phyloP scores from a whole-genome alignment of 768 basidiomycete genomes.

The Podaxis pistillaris region DNA sequence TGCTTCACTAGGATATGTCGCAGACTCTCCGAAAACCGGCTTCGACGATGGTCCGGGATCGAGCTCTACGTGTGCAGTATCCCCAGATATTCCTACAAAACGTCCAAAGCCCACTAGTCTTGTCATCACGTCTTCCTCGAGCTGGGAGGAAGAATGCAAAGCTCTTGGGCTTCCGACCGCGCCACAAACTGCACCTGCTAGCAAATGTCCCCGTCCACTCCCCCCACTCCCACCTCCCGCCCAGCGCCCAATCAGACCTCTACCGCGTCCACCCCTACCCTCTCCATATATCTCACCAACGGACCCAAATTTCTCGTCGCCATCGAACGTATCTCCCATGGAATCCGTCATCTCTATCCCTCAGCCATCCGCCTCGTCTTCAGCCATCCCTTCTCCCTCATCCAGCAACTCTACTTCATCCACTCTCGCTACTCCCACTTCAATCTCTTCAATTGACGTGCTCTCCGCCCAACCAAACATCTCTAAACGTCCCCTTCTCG shows the following conservation, averaged over 20 bases:
- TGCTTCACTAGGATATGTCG: neutral
- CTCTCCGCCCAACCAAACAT: neutral
- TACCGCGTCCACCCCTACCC: constrained; percentile 1
- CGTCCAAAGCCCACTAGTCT: constrained; percentile 6
- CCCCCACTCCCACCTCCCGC: neutral
- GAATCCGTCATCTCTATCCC: neutral
- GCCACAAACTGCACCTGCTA: constrained; percentile 6
- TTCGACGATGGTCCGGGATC: neutral
- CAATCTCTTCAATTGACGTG: neutral
- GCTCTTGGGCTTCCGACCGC: neutral
- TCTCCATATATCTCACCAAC: constrained; percentile 3
- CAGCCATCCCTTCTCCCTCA: neutral
- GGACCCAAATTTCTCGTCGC: neutral
- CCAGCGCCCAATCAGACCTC: constrained; percentile 8
- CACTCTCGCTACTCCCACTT: neutral
- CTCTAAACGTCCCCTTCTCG: neutral
- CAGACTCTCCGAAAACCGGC: neutral
- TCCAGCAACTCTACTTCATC: neutral
- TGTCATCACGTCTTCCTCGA: neutral
- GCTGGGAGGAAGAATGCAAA: neutral
- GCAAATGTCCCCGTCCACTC: neutral
- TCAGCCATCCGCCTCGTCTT: neutral
- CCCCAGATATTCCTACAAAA: neutral
- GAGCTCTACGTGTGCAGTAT: neutral
- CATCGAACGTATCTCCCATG: neutral